These are phyloP conservation scores for Zymoseptoria crescenta DNA, from an alignment of 2,329 filamentous ascomycete species.

Conservation along the genomic window DNA sequence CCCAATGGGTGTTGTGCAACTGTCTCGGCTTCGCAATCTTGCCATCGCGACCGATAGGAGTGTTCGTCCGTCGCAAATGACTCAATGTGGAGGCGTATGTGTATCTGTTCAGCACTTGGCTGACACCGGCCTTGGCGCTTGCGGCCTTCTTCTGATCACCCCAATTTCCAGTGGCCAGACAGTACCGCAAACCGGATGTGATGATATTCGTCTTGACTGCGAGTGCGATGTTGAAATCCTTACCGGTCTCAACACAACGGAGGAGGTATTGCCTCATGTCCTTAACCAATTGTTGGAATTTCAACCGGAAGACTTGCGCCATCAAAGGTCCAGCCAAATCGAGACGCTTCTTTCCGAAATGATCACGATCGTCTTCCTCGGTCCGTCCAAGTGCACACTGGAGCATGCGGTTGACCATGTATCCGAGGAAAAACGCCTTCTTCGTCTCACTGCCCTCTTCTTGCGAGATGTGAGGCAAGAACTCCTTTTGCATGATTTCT, in stretches of 20 bases:
- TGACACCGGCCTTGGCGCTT: constrained; percentile 91
- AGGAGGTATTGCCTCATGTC: constrained; percentile 89
- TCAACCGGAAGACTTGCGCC: constrained; percentile 88
- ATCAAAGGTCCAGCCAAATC: constrained; percentile 91
- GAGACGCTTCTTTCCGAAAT: constrained; percentile 97
- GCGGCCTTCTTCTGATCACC: constrained; percentile 98
- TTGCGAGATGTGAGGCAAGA: constrained; percentile 93
- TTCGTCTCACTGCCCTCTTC: constrained; percentile 87
- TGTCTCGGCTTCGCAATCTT: constrained; percentile 97
- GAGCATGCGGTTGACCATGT: constrained; percentile 95
- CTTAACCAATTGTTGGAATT: constrained; percentile 83
- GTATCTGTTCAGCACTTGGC: constrained; percentile 94
- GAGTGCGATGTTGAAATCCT: constrained; percentile 82
- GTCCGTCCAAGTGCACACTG: constrained; percentile 88
- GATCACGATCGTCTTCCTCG: constrained; percentile 94
- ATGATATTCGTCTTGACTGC: constrained; percentile 87
- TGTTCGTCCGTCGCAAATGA: constrained; percentile 94
- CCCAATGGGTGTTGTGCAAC: constrained; percentile 98
- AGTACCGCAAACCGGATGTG: constrained; percentile 92
- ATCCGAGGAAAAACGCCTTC: constrained; percentile 96
- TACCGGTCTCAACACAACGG: constrained; percentile 79
- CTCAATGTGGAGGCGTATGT: constrained; percentile 95
- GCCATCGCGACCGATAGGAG: constrained; percentile 92
- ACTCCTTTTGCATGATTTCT: constrained; percentile 94
- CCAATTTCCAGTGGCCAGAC: constrained; percentile 96